Percentiles rank a stretch among this genome's conserved stretches.
These are phyloP conservation scores for Melanomma pulvis-pyrius DNA, from an alignment of 495 filamentous ascomycete genomes.

Conservation along the genomic window DNA sequence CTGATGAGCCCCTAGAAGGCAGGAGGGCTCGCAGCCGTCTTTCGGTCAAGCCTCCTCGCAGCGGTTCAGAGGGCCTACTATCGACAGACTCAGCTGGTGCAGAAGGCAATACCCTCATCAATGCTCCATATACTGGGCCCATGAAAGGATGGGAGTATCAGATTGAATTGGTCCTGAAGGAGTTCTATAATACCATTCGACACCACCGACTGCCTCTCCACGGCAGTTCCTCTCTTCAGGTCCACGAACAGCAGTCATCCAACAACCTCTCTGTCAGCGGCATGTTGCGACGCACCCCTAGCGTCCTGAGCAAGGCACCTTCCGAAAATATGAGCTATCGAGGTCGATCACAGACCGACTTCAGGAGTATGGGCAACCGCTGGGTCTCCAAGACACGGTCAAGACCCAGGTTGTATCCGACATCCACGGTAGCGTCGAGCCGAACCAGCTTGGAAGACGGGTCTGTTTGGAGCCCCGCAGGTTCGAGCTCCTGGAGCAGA, in stretches of 20 bases:
- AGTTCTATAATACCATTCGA: slow-evolving; percentile 88
- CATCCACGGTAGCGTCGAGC: slow-evolving; percentile 84
- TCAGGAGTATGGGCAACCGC: slow-evolving; percentile 64
- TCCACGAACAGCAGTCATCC: slow-evolving; percentile 43
- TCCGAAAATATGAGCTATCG: slow-evolving; percentile 71
- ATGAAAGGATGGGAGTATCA: slow-evolving; percentile 85
- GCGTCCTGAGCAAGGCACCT: slow-evolving; percentile 85
- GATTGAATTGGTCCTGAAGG: slow-evolving; percentile 85
- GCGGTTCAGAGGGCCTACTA: slow-evolving; percentile 42
- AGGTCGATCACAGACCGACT: slow-evolving; percentile 66
- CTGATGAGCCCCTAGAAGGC: slow-evolving; percentile 41
- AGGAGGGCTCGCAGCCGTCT: slow-evolving; percentile 41
- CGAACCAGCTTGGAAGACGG: slow-evolving; percentile 91
- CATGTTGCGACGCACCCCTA: slow-evolving; percentile 82
- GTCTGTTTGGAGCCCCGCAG: slow-evolving; percentile 88
- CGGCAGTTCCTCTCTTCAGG: slow-evolving; percentile 54
- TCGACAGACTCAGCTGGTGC: slow-evolving; percentile 41
- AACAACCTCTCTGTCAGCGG: slow-evolving; percentile 53
- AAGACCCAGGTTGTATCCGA: slow-evolving; percentile 74
- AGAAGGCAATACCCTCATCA: slow-evolving; percentile 69
- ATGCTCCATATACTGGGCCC: slow-evolving; percentile 73
- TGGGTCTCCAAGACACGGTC: slow-evolving; percentile 88
- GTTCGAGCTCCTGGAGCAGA: slow-evolving; percentile 91
- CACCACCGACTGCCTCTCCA: slow-evolving; percentile 81
- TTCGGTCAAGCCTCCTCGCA: slow-evolving; percentile 42